Percentiles rank a stretch among this genome's conserved stretches.
Evolutionary conservation across 2,329 filamentous ascomycete genomes (phyloP).

Genomic region (Penicillium sp.): DNA sequence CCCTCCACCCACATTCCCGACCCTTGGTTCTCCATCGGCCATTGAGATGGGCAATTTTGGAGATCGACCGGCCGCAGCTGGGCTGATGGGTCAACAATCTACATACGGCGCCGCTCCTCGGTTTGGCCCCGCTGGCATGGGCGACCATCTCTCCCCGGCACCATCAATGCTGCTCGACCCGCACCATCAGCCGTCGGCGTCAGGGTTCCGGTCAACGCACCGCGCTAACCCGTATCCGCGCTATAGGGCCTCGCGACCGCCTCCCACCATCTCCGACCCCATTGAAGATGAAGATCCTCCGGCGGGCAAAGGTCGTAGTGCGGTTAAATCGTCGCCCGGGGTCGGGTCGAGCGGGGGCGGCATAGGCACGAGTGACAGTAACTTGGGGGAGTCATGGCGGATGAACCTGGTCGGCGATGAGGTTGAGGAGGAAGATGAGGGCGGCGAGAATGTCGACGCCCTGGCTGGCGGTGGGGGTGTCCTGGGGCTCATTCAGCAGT

Average conservation of each 20-base stretch:
- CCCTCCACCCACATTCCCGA: slow-evolving; percentile 66
- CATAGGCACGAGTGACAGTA: slow-evolving; percentile 46
- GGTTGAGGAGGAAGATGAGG: slow-evolving; percentile 30
- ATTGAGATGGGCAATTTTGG: too few species aligned
- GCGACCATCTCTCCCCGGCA: slow-evolving; percentile 30
- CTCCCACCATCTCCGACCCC: too few species aligned
- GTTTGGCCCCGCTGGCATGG: too few species aligned
- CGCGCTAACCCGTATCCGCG: too few species aligned
- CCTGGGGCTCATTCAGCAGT: slow-evolving; percentile 58
- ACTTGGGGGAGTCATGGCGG: slow-evolving; percentile 49
- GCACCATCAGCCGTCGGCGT: slow-evolving; percentile 39
- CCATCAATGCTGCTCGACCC: slow-evolving; percentile 41
- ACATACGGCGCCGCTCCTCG: too few species aligned
- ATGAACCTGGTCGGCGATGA: slow-evolving; percentile 38
- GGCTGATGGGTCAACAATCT: too few species aligned
- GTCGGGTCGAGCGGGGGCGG: too few species aligned
- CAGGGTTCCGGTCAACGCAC: slow-evolving; percentile 29
- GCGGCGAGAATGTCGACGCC: slow-evolving; percentile 41
- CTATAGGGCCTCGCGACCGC: too few species aligned
- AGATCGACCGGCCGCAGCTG: too few species aligned
- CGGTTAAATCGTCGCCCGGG: too few species aligned
- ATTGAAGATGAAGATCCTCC: too few species aligned
- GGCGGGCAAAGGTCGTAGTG: slow-evolving; percentile 28
- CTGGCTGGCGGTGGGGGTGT: slow-evolving; percentile 48
- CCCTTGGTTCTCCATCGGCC: slow-evolving; percentile 52